Evolutionary conservation across 345 rosid genomes (phyloP).

Genomic region (Pugionium cornutum): DNA sequence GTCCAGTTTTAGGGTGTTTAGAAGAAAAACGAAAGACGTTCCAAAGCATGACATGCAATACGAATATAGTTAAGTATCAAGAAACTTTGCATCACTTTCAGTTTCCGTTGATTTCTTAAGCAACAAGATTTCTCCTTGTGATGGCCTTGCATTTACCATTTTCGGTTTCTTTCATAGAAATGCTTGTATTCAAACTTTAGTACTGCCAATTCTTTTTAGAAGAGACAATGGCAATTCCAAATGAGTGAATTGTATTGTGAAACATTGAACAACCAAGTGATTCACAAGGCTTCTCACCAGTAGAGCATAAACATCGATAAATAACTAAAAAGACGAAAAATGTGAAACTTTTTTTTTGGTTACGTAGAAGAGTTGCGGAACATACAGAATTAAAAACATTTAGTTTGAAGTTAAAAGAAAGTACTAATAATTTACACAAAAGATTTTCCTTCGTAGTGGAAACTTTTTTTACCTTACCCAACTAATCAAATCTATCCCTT

Average conservation of each 20-base stretch:
- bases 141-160: too few species aligned
- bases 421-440: constrained; percentile 37
- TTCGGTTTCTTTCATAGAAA: too few species aligned
- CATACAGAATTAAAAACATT: constrained; percentile 27
- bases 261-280: constrained; percentile 45
- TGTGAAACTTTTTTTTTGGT: constrained; percentile 2
- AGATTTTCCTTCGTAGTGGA: constrained; percentile 33
- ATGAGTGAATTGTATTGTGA: constrained; percentile 34
- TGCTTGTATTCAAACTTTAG: too few species aligned
- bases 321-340: constrained; percentile 23
- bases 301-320: constrained; percentile 65
- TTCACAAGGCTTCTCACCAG: constrained; percentile 65
- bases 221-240: too few species aligned
- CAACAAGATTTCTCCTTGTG: too few species aligned
- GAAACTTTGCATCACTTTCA: too few species aligned
- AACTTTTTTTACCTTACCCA: constrained; percentile 21
- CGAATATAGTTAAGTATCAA: too few species aligned
- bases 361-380: constrained; percentile 14
- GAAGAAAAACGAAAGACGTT: not conserved
- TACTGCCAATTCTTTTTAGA: too few species aligned
- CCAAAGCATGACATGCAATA: too few species aligned
- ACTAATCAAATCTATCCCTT: constrained; percentile 37
- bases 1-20: not conserved
- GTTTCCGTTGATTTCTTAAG: too few species aligned
- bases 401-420: constrained; percentile 33